A percentile compares a stretch with the other conserved stretches of the same genome.
Conservation (phyloP, 768 basidiomycete species). For the Amylocystis lapponica region DNA sequence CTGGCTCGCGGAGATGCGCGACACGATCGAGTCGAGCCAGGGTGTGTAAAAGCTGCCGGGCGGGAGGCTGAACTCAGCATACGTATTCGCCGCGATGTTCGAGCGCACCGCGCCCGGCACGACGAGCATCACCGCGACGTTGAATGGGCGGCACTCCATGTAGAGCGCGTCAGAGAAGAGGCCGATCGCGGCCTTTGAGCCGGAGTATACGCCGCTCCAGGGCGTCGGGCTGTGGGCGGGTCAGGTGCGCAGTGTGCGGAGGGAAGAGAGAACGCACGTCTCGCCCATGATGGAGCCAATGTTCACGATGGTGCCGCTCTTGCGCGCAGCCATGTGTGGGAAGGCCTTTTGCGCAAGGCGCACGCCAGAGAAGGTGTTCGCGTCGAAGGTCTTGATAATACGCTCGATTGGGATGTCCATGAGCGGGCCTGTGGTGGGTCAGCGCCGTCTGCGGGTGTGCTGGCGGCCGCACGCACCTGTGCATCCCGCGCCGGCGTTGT, state of each 20-base stretch:
- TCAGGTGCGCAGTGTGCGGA: background rate
- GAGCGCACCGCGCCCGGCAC: constrained; percentile 62
- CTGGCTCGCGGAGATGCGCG: constrained; percentile 53
- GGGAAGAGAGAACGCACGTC: constrained; percentile 35
- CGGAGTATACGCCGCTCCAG: constrained; percentile 60
- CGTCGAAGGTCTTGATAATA: constrained; percentile 53
- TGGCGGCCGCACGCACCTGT: constrained; percentile 33
- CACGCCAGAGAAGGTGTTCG: constrained; percentile 61
- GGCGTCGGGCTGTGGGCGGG: constrained; percentile 48
- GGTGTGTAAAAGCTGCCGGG: constrained; percentile 50
- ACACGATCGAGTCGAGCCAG: constrained; percentile 47
- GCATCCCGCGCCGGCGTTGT: constrained; percentile 56
- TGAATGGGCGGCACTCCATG: constrained; percentile 74
- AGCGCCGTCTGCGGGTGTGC: background rate
- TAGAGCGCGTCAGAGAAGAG: constrained; percentile 57
- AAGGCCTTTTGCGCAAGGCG: constrained; percentile 58
- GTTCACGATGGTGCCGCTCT: constrained; percentile 65
- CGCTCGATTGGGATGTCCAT: constrained; percentile 54
- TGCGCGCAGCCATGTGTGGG: constrained; percentile 66
- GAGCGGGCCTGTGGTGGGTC: constrained; percentile 30
- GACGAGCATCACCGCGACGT: constrained; percentile 64
- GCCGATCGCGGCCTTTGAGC: constrained; percentile 55
- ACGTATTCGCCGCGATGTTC: constrained; percentile 55
- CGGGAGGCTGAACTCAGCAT: constrained; percentile 37
- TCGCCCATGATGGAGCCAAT: constrained; percentile 66